Percentiles rank a stretch among this genome's conserved stretches.
phyloP scores from a whole-genome alignment of 352 stramenopile genomes.

The Pythium dissotocum region DNA sequence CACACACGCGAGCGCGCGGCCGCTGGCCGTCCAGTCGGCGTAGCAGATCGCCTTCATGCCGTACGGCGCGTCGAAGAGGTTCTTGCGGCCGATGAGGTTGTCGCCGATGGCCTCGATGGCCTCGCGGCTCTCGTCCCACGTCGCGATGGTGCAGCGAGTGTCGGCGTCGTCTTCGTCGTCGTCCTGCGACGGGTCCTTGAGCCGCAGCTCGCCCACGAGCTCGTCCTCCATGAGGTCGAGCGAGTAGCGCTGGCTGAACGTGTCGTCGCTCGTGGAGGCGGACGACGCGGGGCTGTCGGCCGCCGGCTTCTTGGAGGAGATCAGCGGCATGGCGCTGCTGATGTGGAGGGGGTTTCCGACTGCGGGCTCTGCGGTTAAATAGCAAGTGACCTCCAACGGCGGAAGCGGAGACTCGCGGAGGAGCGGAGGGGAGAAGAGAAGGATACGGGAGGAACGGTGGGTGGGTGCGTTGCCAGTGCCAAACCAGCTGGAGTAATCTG shows the following conservation, averaged over 20 bases:
- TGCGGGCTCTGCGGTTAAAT: constrained; percentile 6
- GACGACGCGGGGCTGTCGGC: constrained; percentile 10
- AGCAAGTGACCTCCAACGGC: constrained; percentile 9
- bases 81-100: constrained; percentile 31
- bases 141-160: constrained; percentile 9
- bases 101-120: constrained; percentile 28
- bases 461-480: not conserved
- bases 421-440: constrained; percentile 4
- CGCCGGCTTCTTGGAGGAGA: constrained; percentile 9
- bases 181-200: constrained; percentile 2
- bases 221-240: constrained; percentile 25
- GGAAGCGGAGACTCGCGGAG: not conserved
- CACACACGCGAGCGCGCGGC: constrained; percentile 54
- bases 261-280: constrained; percentile 13
- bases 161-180: constrained; percentile 14
- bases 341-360: not conserved
- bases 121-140: constrained; percentile 21
- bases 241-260: constrained; percentile 21
- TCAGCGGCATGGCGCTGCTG: constrained; percentile 12
- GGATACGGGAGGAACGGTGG: not conserved
- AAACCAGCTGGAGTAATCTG: not conserved
- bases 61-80: constrained; percentile 44
- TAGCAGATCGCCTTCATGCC: constrained; percentile 73
- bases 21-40: constrained; percentile 90
- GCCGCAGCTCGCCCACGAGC: constrained; percentile 22